Conservation (phyloP, 495 filamentous ascomycete genomes). For the Monascus purpureus region DNA sequence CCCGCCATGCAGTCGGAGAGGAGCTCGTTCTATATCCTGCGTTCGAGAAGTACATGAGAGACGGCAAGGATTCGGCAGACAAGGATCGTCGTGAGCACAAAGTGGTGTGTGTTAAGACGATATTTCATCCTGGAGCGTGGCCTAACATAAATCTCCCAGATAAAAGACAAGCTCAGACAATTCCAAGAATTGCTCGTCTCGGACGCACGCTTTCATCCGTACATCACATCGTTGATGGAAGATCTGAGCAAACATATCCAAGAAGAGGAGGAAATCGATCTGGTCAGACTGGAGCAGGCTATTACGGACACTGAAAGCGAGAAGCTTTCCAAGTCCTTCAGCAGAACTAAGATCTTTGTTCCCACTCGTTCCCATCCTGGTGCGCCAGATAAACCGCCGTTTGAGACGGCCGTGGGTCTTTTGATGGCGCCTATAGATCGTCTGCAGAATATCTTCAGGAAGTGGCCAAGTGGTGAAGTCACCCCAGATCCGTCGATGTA, state of each 20-base stretch:
- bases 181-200: conserved; percentile 39
- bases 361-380: conserved; percentile 41
- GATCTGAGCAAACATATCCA: conserved; percentile 39
- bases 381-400: conserved; percentile 12
- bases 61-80: conserved; percentile 35
- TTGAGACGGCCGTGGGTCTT: conserved; percentile 13
- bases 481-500: conserved; percentile 1
- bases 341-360: conserved; percentile 43
- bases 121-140: not conserved
- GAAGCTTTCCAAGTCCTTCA: conserved; percentile 34
- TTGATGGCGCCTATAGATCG: conserved; percentile 15
- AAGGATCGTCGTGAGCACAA: conserved; percentile 44
- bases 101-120: conserved; percentile 14
- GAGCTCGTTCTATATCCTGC: conserved; percentile 56
- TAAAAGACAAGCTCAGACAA: conserved; percentile 42
- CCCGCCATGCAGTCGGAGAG: conserved; percentile 45
- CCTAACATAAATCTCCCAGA: conserved; percentile 9
- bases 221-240: conserved; percentile 33
- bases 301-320: conserved; percentile 25
- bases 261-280: conserved; percentile 42
- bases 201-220: conserved; percentile 33
- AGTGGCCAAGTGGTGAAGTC: conserved; percentile 12
- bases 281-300: conserved; percentile 36
- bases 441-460: conserved; percentile 16
- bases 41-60: conserved; percentile 38